Percentiles rank a stretch among this genome's conserved stretches.
Conservation (phyloP, 371 early-diverging fungal genomes). For the Sporodiniella umbellata region DNA sequence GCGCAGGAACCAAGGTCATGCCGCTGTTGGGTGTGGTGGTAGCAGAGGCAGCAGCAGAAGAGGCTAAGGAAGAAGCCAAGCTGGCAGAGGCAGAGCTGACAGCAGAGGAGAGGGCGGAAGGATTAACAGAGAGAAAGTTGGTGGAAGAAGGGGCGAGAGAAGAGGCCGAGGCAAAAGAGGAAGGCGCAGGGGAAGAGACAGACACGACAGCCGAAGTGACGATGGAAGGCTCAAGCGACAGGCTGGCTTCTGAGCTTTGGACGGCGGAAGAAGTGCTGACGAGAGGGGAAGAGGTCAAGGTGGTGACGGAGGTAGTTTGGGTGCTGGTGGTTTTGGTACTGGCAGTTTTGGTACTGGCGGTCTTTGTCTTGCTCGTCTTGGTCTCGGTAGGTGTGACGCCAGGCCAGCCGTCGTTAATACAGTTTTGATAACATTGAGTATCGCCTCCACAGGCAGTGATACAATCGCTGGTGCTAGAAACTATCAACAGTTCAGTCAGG, state of each 20-base stretch:
- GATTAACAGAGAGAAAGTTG: too few relatives aligned
- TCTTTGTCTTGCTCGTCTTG: too few relatives aligned
- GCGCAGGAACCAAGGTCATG: neutral
- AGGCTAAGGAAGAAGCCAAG: neutral
- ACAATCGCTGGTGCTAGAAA: slow-evolving; percentile 12
- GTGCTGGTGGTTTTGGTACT: neutral
- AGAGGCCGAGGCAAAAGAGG: too few relatives aligned
- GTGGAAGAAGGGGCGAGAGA: too few relatives aligned
- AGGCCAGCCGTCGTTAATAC: slow-evolving; percentile 18
- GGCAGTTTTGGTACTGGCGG: neutral
- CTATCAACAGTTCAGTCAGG: slow-evolving; percentile 6
- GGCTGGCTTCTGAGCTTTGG: too few relatives aligned
- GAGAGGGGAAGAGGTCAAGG: too few relatives aligned
- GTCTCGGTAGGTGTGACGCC: slow-evolving; percentile 5
- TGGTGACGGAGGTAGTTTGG: neutral
- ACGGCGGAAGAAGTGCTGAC: too few relatives aligned
- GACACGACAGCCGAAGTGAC: neutral
- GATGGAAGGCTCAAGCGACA: neutral
- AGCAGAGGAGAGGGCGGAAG: too few relatives aligned
- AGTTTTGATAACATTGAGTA: slow-evolving; percentile 12
- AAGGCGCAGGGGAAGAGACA: too few relatives aligned
- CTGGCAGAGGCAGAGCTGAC: neutral
- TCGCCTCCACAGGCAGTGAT: slow-evolving; percentile 12
- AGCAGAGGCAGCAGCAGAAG: neutral
- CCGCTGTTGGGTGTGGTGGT: neutral